Conservation (phyloP, 306 rosid genomes). For the Cajanus cajan region DNA sequence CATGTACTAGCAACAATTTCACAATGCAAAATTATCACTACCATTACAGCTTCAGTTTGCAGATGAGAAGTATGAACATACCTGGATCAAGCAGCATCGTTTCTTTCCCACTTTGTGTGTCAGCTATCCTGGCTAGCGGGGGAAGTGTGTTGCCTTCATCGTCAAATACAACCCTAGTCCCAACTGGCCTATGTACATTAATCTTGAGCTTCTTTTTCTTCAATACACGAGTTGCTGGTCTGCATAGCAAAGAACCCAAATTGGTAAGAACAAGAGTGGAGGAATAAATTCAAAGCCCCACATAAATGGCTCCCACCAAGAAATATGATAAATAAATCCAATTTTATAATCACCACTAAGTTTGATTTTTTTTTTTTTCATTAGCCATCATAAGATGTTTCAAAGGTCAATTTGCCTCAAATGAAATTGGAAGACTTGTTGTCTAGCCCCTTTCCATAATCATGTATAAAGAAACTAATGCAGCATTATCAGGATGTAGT, state of each 20-base stretch:
- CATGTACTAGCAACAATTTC: background rate
- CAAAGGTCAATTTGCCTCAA: background rate
- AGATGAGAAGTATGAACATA: conserved; percentile 26
- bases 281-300: background rate
- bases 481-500: background rate
- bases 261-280: background rate
- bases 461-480: background rate
- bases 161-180: conserved; percentile 79
- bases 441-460: background rate
- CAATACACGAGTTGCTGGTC: conserved; percentile 54
- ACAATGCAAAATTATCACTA: background rate
- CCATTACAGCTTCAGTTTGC: conserved; percentile 18
- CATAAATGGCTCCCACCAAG: background rate
- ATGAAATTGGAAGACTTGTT: background rate
- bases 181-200: conserved; percentile 72
- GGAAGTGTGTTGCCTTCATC: conserved; percentile 80
- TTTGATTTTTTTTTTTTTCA: background rate
- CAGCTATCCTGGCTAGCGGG: conserved; percentile 78
- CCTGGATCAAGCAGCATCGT: conserved; percentile 62
- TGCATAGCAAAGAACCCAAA: conserved; percentile 31
- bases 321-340: background rate
- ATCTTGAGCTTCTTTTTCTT: conserved; percentile 91
- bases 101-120: conserved; percentile 41
- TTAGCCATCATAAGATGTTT: background rate
- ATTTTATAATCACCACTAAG: background rate